These are phyloP conservation scores for Hanseniaspora lindneri DNA, from an alignment of 805 yeast genomes.

Conservation along the genomic window DNA sequence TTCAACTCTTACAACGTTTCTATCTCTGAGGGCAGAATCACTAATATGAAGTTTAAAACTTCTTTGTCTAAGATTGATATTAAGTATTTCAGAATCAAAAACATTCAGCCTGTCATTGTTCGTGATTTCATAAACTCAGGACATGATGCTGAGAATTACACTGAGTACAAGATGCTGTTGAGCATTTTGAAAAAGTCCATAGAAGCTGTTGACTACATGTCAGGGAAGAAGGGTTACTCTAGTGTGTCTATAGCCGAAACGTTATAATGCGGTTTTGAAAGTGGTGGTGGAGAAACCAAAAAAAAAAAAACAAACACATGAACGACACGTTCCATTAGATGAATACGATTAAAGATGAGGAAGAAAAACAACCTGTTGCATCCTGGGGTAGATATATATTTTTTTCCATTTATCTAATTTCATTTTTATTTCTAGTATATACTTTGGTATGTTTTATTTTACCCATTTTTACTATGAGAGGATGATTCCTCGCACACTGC, in stretches of 20 bases:
- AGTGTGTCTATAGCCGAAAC: slow-evolving; percentile 15
- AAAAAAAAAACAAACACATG: slow-evolving; percentile 28
- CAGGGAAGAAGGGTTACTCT: slow-evolving; percentile 14
- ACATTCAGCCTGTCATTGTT: slow-evolving; percentile 15
- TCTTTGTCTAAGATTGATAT: slow-evolving; percentile 15
- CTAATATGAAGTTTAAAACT: slow-evolving; percentile 14
- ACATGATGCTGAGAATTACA: slow-evolving; percentile 1
- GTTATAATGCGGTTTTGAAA: neutral
- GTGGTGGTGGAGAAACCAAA: slow-evolving; percentile 38
- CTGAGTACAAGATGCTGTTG: slow-evolving; percentile 9
- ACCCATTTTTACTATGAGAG: no score
- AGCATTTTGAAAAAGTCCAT: slow-evolving; percentile 11
- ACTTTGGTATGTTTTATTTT: no score
- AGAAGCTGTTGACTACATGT: slow-evolving; percentile 14
- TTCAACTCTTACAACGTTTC: slow-evolving; percentile 13
- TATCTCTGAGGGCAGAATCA: slow-evolving; percentile 11
- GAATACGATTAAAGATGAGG: no score
- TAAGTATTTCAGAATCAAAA: slow-evolving; percentile 15
- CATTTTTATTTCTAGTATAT: no score
- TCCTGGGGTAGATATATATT: no score
- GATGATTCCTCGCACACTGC: no score
- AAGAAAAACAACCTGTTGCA: no score
- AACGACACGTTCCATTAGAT: no score
- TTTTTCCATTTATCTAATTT: no score
- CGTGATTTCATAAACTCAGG: slow-evolving; percentile 7